These are phyloP conservation scores for Takakia lepidozioides DNA, from an alignment of 225 moss, liverwort and hornwort species.

Conservation along the genomic window DNA sequence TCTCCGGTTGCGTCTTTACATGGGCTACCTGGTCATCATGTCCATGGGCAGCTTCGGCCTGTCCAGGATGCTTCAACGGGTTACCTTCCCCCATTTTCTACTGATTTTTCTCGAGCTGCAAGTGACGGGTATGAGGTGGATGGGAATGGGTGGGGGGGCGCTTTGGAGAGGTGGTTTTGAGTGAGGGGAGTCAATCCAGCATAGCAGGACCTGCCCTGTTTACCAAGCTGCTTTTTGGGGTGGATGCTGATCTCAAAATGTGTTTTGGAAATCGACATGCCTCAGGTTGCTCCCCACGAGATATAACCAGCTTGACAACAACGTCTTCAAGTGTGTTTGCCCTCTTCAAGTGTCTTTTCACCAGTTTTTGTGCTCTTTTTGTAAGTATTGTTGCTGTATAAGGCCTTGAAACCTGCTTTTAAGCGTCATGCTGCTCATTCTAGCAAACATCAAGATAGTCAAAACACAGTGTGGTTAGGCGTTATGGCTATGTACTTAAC, in stretches of 20 bases:
- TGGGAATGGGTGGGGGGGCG: conserved; percentile 28
- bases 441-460: too few relatives aligned
- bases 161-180: conserved; percentile 44
- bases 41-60: conserved; percentile 29
- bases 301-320: too few relatives aligned
- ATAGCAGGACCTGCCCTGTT: conserved; percentile 8
- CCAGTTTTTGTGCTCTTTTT: too few relatives aligned
- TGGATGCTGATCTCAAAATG: conserved; percentile 42
- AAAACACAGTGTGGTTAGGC: too few relatives aligned
- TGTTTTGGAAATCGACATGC: conserved; percentile 14
- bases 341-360: too few relatives aligned
- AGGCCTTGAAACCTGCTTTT: too few relatives aligned
- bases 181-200: conserved; percentile 32
- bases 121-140: conserved; percentile 15
- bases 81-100: conserved; percentile 20
- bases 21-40: conserved; percentile 20
- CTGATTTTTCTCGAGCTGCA: conserved; percentile 37
- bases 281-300: too few relatives aligned
- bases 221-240: conserved; percentile 18
- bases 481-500: too few relatives aligned
- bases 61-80: conserved; percentile 21
- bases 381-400: too few relatives aligned
- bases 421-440: too few relatives aligned
- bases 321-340: too few relatives aligned
- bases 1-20: conserved; percentile 19